Evolutionary conservation across 139 green algal species (phyloP).

Genomic region (Tetradesmus obliquus): DNA sequence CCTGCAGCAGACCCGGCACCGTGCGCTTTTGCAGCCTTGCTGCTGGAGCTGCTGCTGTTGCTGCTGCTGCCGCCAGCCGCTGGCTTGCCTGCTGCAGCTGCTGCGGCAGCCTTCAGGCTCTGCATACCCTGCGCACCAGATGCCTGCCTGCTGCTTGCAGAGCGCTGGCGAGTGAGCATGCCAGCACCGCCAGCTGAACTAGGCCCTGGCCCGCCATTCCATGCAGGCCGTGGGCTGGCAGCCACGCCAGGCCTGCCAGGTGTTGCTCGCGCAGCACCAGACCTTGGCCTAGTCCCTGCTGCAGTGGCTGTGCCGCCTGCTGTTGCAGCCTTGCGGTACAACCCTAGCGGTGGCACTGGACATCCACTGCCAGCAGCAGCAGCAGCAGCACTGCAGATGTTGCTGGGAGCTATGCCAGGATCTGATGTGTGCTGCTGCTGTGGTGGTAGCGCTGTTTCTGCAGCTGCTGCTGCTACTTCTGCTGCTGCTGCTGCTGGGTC

Average conservation of each 20-base stretch:
- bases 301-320: neutral
- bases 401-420: neutral
- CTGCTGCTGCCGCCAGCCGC: neutral
- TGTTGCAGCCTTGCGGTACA: neutral
- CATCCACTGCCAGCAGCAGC: neutral
- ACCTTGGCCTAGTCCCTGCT: neutral
- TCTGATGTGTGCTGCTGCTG: neutral
- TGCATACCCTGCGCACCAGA: neutral
- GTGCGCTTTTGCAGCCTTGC: neutral
- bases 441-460: neutral
- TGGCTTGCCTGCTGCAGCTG: neutral
- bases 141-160: neutral
- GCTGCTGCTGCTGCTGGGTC: neutral
- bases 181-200: neutral
- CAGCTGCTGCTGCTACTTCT: neutral
- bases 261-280: neutral
- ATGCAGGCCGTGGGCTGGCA: slow-evolving; percentile 6
- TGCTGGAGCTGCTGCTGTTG: slow-evolving; percentile 14
- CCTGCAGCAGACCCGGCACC: neutral
- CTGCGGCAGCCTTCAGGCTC: neutral
- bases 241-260: neutral
- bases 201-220: neutral
- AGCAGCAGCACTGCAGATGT: neutral
- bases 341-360: neutral
- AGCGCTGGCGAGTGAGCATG: neutral